Conservation (phyloP, 116 monocot genomes). For the Posidonia oceanica region DNA sequence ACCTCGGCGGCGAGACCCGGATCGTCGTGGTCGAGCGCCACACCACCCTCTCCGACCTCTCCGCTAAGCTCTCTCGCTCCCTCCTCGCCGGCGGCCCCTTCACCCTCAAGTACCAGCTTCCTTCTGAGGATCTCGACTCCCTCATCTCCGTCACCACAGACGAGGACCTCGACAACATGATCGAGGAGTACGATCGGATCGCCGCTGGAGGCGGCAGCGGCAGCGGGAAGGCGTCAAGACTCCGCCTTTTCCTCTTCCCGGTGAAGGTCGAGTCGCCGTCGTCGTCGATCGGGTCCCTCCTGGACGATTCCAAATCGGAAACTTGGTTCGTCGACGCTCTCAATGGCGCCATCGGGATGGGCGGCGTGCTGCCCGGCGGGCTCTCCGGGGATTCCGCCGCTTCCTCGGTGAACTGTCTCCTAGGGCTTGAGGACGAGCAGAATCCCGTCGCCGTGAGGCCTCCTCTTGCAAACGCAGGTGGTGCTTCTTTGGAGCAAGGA, state of each 20-base stretch:
- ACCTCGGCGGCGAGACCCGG: constrained; percentile 87
- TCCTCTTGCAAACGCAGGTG: neutral
- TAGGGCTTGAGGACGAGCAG: constrained; percentile 46
- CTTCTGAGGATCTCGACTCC: constrained; percentile 83
- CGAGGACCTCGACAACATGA: constrained; percentile 86
- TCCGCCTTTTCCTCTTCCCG: constrained; percentile 80
- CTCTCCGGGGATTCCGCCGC: constrained; percentile 45
- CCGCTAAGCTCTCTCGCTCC: constrained; percentile 29
- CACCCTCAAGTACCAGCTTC: constrained; percentile 79
- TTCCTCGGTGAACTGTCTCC: constrained; percentile 61
- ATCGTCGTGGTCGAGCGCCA: constrained; percentile 61
- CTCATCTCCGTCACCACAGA: constrained; percentile 79
- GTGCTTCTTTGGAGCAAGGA: neutral
- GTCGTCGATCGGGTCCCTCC: constrained; percentile 50
- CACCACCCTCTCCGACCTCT: constrained; percentile 42
- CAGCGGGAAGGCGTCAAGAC: constrained; percentile 15
- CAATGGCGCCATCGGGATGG: constrained; percentile 41
- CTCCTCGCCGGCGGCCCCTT: constrained; percentile 39
- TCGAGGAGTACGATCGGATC: constrained; percentile 83
- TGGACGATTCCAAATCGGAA: constrained; percentile 76
- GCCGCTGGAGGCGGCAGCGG: neutral
- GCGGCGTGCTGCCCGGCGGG: constrained; percentile 27
- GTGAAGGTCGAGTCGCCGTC: constrained; percentile 37
- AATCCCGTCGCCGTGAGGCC: neutral
- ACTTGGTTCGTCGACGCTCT: constrained; percentile 97